These are phyloP conservation scores for Aspergillus brunneoviolaceus DNA, from an alignment of 2,329 filamentous ascomycete species.

Conservation along the genomic window DNA sequence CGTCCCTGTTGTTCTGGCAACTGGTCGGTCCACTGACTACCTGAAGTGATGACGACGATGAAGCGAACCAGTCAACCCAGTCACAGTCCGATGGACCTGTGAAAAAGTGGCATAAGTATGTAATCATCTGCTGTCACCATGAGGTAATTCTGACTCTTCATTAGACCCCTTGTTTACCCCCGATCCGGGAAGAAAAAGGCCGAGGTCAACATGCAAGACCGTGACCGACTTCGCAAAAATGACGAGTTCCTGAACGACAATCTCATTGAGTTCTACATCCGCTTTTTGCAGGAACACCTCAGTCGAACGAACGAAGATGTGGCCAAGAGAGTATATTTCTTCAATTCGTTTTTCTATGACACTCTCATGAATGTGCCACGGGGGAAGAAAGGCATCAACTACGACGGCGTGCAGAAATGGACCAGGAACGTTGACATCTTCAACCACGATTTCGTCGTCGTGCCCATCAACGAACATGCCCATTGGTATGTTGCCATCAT, in stretches of 20 bases:
- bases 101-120: constrained; percentile 27
- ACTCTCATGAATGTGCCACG: constrained; percentile 63
- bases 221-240: constrained; percentile 75
- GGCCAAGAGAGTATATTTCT: constrained; percentile 72
- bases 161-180: constrained; percentile 46
- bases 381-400: constrained; percentile 66
- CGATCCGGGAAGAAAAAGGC: constrained; percentile 48
- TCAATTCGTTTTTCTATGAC: constrained; percentile 90
- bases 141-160: constrained; percentile 4
- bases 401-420: constrained; percentile 82
- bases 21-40: constrained; percentile 12
- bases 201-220: constrained; percentile 45
- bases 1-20: neutral
- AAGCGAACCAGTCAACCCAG: constrained; percentile 1
- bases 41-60: constrained; percentile 18
- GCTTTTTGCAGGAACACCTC: constrained; percentile 65
- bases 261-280: constrained; percentile 82
- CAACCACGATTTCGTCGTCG: constrained; percentile 80
- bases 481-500: constrained; percentile 98
- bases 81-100: constrained; percentile 1
- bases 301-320: constrained; percentile 56
- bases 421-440: constrained; percentile 83
- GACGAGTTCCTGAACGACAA: constrained; percentile 92
- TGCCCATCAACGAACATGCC: constrained; percentile 81
- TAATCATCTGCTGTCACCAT: neutral